These are phyloP conservation scores for Leccinum pellstonianum DNA, from an alignment of 768 basidiomycete genomes.

Conservation along the genomic window DNA sequence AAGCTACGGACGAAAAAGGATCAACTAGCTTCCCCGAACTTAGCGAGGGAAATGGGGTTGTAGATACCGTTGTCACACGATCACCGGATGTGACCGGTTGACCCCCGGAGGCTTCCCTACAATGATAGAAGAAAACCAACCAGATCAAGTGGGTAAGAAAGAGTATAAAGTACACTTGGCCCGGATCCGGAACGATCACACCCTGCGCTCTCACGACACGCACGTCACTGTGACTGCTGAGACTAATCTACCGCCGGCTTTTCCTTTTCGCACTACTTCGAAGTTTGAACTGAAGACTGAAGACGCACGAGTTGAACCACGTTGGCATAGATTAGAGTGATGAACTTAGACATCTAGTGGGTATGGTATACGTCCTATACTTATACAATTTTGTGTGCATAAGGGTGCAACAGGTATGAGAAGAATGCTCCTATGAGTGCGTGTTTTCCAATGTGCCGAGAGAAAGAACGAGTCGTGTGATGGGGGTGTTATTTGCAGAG, in stretches of 20 bases:
- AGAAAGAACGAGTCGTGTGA: not conserved
- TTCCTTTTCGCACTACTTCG: not conserved
- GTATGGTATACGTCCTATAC: conserved; percentile 7
- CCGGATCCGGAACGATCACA: not conserved
- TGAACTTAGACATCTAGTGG: not conserved
- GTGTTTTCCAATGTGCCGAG: not conserved
- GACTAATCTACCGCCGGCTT: not conserved
- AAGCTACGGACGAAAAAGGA: not conserved
- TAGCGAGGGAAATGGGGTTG: too few relatives aligned
- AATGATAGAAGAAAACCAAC: too few relatives aligned
- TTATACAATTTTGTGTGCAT: not conserved
- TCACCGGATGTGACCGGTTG: too few relatives aligned
- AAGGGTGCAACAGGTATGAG: not conserved
- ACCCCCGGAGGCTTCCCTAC: too few relatives aligned
- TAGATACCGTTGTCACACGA: too few relatives aligned
- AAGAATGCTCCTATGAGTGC: not conserved
- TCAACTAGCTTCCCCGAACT: too few relatives aligned
- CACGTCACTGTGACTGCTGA: not conserved
- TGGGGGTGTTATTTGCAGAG: not conserved
- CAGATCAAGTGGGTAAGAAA: too few relatives aligned
- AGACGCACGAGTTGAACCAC: not conserved
- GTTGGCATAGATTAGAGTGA: not conserved
- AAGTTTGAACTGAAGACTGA: not conserved
- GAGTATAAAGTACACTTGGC: not conserved
- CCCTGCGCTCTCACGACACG: not conserved